Evolutionary conservation across 148 eudicot species (phyloP), one percentile per base, ranked within the genome.

Genomic region (Nepenthes gracilis): DNA sequence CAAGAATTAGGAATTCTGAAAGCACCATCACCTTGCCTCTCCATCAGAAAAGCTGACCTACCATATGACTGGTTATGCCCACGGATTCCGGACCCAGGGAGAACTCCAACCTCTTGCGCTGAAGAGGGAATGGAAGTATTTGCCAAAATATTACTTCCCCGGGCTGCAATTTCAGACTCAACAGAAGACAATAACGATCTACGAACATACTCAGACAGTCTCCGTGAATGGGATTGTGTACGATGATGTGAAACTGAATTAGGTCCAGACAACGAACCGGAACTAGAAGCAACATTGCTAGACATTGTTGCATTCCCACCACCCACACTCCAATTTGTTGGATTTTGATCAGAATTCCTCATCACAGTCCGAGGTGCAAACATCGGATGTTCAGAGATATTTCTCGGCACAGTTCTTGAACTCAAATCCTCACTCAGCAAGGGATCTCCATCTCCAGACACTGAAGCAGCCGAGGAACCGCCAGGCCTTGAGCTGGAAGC

Each of bases 181-280:
- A 67, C 64, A 11, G 88, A 59, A 35, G 95, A 67, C 55, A 80
- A 12, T 58, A 84, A 61, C 36, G 91, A 76, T 63, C 86, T 76
- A 47, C 89, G 88, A 67, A 81, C 81, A 63, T 76, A 71, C 57
- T 89, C 97, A 23, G 95, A 82, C 13, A 86, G 70, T 64, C 99
- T 81, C 55, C 95, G 71, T 5, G 96, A 78, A 68, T 73, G 86
- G 5, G 78, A 61, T 51, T 82, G 56, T 68, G 78, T 45, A 59
- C 63, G 75, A 15, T 82, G 88, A 66, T 70, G 78, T 62, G 92
- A 64, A 37, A 51, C 65, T 87, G 75, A 75, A 68, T 66, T 74
- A 58, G 85, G 79, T 33, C 70, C 80, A 43, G 74, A 63, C 35
- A 66, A 63, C 10, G 78, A 67, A 36, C 49, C 74, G 47, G 70